Base-by-base conservation (phyloP, 495 filamentous ascomycete species). In the Pseudomonodictys pantanalensis region DNA sequence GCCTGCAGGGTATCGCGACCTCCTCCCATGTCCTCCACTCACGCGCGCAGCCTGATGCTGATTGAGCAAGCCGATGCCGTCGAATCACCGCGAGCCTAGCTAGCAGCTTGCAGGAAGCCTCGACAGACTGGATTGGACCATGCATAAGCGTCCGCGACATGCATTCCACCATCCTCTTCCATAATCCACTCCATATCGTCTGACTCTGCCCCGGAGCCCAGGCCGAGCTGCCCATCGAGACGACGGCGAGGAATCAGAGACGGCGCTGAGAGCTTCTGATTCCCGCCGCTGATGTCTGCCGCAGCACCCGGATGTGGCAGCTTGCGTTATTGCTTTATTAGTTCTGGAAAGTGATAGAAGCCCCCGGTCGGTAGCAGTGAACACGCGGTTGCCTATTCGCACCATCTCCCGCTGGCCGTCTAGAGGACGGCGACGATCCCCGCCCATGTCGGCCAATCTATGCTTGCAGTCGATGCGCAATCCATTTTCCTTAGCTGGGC, bases 161-260 rank as follows among this genome's bases (percentile, higher is more conserved):
- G 61, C 61, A 58, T 53, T 56, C 52, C 60, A 51, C 53, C 55
- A 55, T 58, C 53, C 60, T 59, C 26, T 53, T 58, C 55, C 53
- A 47, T 57, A 57, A 54, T 51, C 33, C 57, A 20, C 24, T n/a
- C 62, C 59, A 54, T 60, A 67, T 67, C 64, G 58, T 60, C 64
- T 67, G 64, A 67, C 64, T 67, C n/a, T n/a, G n/a, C 53, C 51
- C 18, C 47, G 39, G 9, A 22, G 35, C 32, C 56, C 48, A 46
- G 32, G n/a, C n/a, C n/a, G n/a, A n/a, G n/a, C n/a, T n/a, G n/a
- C n/a, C n/a, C 42, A 29, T 28, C 24, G 24, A 30, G 52, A 15
- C 28, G 41, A 38, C 43, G 43, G 35, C 33, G 17, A 23, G 52
- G 35, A 26, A 35, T 32, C 24, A 32, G n/a, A n/a, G n/a, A n/a